phyloP scores from a whole-genome alignment of 805 yeast genomes.

The Candida verbasci region DNA sequence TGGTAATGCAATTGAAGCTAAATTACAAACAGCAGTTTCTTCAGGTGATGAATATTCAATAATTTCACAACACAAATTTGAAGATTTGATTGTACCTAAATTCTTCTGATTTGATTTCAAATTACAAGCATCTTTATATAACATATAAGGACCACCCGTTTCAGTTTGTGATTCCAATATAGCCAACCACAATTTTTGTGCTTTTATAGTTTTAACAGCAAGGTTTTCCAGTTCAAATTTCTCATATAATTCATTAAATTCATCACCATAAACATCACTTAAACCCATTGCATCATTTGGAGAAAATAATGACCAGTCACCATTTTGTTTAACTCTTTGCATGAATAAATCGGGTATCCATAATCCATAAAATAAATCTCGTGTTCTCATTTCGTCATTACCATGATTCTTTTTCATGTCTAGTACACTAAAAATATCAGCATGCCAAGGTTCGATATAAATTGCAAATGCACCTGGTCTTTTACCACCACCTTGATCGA shows the following conservation, averaged over 20 bases:
- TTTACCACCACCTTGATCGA: constrained; percentile 97
- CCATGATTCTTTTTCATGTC: constrained; percentile 92
- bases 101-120: constrained; percentile 85
- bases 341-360: constrained; percentile 96
- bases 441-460: constrained; percentile 96
- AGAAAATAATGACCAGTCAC: constrained; percentile 85
- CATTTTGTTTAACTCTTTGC: constrained; percentile 78
- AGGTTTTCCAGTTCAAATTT: constrained; percentile 69
- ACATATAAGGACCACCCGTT: constrained; percentile 93
- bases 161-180: constrained; percentile 91
- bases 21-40: constrained; percentile 93
- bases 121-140: constrained; percentile 91
- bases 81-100: constrained; percentile 86
- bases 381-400: constrained; percentile 87
- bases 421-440: constrained; percentile 81
- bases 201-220: constrained; percentile 63
- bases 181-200: constrained; percentile 88
- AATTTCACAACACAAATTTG: constrained; percentile 92
- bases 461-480: constrained; percentile 97
- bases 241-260: constrained; percentile 67
- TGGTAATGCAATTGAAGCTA: constrained; percentile 89
- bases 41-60: constrained; percentile 89
- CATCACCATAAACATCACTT: constrained; percentile 77
- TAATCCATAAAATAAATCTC: constrained; percentile 87
- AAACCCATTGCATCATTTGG: constrained; percentile 88